Evolutionary conservation across 768 basidiomycete species (phyloP).

Genomic region (Asterophora lycoperdoides): DNA sequence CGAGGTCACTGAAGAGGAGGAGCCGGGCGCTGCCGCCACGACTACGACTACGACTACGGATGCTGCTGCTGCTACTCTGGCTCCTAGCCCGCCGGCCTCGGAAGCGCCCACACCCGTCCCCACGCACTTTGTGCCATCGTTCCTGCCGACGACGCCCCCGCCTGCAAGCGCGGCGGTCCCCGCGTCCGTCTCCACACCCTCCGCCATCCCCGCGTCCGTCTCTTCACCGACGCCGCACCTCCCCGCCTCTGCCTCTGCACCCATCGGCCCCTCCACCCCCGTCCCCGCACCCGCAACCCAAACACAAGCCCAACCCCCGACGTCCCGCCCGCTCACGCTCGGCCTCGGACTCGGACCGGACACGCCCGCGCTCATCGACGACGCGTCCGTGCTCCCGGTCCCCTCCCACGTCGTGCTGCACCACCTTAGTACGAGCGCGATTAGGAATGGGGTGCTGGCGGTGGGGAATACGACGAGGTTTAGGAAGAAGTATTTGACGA

Average conservation of each 20-base stretch:
- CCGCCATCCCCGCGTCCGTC: neutral
- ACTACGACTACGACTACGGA: too few species aligned
- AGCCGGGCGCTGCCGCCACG: too few species aligned
- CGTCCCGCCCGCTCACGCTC: constrained; percentile 13
- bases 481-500: constrained; percentile 87
- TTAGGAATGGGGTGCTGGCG: constrained; percentile 87
- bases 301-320: constrained; percentile 12
- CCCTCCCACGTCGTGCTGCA: constrained; percentile 93
- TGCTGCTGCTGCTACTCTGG: too few species aligned
- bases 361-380: constrained; percentile 64
- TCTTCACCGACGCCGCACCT: constrained; percentile 1
- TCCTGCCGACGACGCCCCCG: too few species aligned
- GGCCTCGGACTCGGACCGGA: constrained; percentile 18
- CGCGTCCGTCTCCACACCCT: constrained; percentile 2
- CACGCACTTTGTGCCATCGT: too few species aligned
- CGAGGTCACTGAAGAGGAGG: neutral
- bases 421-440: constrained; percentile 93
- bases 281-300: constrained; percentile 1
- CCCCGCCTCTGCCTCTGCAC: neutral
- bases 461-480: constrained; percentile 92
- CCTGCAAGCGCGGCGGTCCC: neutral
- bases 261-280: neutral
- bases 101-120: too few species aligned
- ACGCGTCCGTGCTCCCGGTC: constrained; percentile 86
- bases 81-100: too few species aligned